Evolutionary conservation across 192 early-diverging fungal species (phyloP).

Genomic region (Thoreauomyces humboldtii): DNA sequence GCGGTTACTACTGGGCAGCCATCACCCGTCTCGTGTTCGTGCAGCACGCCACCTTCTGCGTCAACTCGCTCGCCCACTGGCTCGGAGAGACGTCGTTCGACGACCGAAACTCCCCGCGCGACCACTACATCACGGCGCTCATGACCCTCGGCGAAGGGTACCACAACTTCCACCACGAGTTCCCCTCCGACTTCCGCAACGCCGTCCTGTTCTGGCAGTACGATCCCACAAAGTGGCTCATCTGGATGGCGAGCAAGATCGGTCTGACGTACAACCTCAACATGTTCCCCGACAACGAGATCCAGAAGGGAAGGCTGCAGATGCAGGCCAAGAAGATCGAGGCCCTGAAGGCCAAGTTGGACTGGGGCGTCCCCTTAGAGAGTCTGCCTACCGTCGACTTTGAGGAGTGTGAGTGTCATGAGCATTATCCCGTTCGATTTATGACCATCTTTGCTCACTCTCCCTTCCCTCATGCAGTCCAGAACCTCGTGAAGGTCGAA

Average conservation of each 20-base stretch:
- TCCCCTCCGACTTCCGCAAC: conserved; percentile 57
- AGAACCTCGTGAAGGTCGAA: conserved; percentile 63
- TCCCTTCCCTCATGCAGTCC: conserved; percentile 30
- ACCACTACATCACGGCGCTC: conserved; percentile 47
- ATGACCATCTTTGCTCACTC: neutral
- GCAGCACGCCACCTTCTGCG: conserved; percentile 56
- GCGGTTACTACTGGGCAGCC: conserved; percentile 49
- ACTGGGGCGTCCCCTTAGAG: conserved; percentile 71
- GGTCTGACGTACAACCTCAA: conserved; percentile 52
- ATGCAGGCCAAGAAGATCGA: conserved; percentile 81
- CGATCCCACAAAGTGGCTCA: conserved; percentile 60
- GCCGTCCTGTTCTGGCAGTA: conserved; percentile 49
- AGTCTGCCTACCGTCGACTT: conserved; percentile 57
- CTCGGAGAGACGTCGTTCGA: conserved; percentile 52
- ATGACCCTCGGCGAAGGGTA: conserved; percentile 57
- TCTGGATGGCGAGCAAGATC: conserved; percentile 35
- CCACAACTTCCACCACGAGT: conserved; percentile 72
- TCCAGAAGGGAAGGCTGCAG: conserved; percentile 53
- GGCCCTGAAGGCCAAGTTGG: conserved; percentile 53
- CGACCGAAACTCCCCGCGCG: conserved; percentile 69
- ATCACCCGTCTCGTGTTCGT: conserved; percentile 51
- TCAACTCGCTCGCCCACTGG: conserved; percentile 62
- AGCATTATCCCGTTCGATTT: no score
- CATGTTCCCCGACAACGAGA: conserved; percentile 43
- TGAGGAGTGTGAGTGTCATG: conserved; percentile 30